Evolutionary conservation across 2,329 filamentous ascomycete genomes (phyloP).

Genomic region (Stylonectria norvegica): DNA sequence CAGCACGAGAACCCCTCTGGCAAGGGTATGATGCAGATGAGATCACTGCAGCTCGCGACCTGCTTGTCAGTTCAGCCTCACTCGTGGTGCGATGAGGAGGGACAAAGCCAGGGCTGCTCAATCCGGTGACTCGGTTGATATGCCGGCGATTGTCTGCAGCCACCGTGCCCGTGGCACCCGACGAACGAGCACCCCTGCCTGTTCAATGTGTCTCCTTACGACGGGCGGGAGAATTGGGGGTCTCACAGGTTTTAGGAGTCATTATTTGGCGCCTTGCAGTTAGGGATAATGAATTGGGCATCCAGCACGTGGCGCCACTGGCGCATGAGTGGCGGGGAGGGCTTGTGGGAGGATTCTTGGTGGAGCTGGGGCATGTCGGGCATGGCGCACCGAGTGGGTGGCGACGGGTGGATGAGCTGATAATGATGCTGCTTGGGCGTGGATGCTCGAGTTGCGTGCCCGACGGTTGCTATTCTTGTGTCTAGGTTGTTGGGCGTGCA

Average conservation of each 20-base stretch:
- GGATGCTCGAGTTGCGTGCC: no score
- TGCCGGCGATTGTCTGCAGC: constrained; percentile 15
- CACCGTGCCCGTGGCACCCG: constrained; percentile 7
- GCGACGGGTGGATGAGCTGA: not conserved
- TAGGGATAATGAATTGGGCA: constrained; percentile 18
- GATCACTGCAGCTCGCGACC: constrained; percentile 65
- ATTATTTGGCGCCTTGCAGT: constrained; percentile 3
- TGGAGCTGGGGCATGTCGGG: constrained; percentile 14
- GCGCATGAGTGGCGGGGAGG: constrained; percentile 22
- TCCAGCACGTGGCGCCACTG: constrained; percentile 28
- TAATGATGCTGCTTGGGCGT: no score
- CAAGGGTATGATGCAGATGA: constrained; percentile 70
- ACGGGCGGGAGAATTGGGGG: constrained; percentile 1
- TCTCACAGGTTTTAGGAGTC: not conserved
- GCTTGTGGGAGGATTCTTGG: constrained; percentile 15
- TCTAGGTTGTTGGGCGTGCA: not conserved
- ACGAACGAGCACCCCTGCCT: constrained; percentile 12
- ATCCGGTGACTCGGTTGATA: constrained; percentile 5
- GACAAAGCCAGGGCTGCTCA: constrained; percentile 7
- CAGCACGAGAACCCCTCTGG: constrained; percentile 62
- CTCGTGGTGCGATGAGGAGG: constrained; percentile 40
- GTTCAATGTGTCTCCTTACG: constrained; percentile 11
- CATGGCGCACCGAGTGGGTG: constrained; percentile 2
- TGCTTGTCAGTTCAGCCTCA: constrained; percentile 55
- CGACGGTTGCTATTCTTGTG: not conserved